Conservation (phyloP, 1,284 basidiomycete genomes). For the Leccinum solheimii region DNA sequence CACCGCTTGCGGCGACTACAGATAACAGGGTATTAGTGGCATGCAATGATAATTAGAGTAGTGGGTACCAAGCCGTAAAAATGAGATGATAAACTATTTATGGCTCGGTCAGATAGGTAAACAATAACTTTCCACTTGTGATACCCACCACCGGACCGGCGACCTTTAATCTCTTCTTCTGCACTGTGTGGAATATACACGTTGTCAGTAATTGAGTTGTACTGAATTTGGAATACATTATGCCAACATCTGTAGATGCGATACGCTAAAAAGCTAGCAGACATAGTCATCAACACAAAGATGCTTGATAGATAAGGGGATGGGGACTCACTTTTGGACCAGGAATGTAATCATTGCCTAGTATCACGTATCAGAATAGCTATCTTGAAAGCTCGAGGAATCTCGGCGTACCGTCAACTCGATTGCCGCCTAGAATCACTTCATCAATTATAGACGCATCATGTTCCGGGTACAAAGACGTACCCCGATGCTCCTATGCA, state of each 20-base stretch:
- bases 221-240: neutral
- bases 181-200: slow-evolving; percentile 12
- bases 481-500: slow-evolving; percentile 27
- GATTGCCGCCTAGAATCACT: slow-evolving; percentile 15
- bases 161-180: slow-evolving; percentile 13
- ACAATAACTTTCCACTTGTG: neutral
- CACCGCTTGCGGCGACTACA: slow-evolving; percentile 25
- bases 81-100: slow-evolving; percentile 17
- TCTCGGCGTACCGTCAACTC: slow-evolving; percentile 18
- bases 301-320: neutral
- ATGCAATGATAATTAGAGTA: neutral
- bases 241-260: slow-evolving; percentile 29
- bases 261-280: slow-evolving; percentile 24
- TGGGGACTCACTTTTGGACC: slow-evolving; percentile 17
- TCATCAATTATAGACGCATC: neutral
- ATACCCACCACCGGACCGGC: slow-evolving; percentile 22
- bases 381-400: neutral
- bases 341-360: slow-evolving; percentile 32
- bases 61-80: slow-evolving; percentile 22
- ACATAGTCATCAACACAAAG: slow-evolving; percentile 4
- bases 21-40: neutral
- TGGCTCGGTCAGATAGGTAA: slow-evolving; percentile 2
- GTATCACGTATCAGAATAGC: slow-evolving; percentile 1
- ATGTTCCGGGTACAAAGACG: neutral
- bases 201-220: neutral